These are phyloP conservation scores for Ogataea salicorniae DNA, from an alignment of 805 yeast species.

Conservation along the genomic window DNA sequence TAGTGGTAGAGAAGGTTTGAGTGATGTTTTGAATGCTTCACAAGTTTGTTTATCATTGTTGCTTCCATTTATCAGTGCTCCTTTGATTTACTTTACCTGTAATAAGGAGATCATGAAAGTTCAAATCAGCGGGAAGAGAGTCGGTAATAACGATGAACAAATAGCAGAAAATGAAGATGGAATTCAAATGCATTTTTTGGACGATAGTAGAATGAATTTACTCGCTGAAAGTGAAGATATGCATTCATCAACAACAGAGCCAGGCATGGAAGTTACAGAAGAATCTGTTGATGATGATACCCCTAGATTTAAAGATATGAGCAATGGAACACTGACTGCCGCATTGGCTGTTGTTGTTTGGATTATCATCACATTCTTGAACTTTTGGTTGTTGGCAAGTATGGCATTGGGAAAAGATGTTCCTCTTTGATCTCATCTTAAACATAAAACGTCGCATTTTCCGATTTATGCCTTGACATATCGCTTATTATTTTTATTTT, in stretches of 20 bases:
- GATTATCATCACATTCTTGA: conserved; percentile 65
- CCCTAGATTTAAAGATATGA: conserved; percentile 51
- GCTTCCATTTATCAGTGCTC: conserved; percentile 84
- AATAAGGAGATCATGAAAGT: conserved; percentile 40
- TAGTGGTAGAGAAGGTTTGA: conserved; percentile 78
- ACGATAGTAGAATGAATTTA: conserved; percentile 1
- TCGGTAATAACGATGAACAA: conserved; percentile 1
- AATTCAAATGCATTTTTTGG: conserved; percentile 7
- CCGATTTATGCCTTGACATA: too few species aligned
- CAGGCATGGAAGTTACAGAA: conserved; percentile 4
- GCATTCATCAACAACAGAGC: too few species aligned
- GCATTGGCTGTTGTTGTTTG: conserved; percentile 56
- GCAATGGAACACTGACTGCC: conserved; percentile 56
- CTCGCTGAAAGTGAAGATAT: background rate
- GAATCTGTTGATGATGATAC: background rate
- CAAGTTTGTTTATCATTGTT: conserved; percentile 81
- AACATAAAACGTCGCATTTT: too few species aligned
- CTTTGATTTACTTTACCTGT: conserved; percentile 77
- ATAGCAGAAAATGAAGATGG: conserved; percentile 2
- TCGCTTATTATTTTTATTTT: too few species aligned
- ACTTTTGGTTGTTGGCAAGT: conserved; percentile 55
- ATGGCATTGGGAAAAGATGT: conserved; percentile 32
- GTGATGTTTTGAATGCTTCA: conserved; percentile 67
- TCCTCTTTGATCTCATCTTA: conserved; percentile 12
- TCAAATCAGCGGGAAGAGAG: conserved; percentile 12